phyloP scores from a whole-genome alignment of 179 eudicot species.

The Patellifolia procumbens region DNA sequence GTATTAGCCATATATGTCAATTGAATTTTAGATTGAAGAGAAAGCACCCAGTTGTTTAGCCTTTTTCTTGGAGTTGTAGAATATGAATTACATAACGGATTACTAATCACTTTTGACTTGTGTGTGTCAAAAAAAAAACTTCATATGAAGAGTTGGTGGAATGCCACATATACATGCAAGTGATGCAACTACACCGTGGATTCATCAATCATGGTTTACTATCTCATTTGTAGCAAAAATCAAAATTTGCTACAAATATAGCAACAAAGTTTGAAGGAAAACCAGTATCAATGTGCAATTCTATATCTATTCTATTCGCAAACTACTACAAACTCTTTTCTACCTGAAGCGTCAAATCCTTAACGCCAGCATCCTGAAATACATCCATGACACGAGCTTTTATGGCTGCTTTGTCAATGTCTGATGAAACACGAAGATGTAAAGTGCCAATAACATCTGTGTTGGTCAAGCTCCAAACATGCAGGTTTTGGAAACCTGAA shows the following conservation, averaged over 20 bases:
- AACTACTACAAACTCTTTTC: conserved; percentile 49
- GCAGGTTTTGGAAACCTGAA: conserved; percentile 67
- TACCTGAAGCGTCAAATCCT: conserved; percentile 83
- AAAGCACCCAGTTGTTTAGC: no score
- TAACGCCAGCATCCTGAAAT: conserved; percentile 69
- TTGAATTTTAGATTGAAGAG: no score
- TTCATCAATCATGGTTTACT: background rate
- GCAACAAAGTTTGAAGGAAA: background rate
- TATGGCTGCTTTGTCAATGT: conserved; percentile 49
- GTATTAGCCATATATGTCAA: no score
- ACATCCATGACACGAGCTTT: conserved; percentile 51
- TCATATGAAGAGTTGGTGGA: background rate
- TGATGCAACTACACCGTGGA: background rate
- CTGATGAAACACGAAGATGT: conserved; percentile 72
- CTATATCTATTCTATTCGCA: conserved; percentile 11
- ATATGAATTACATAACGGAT: no score
- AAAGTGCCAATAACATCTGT: conserved; percentile 77
- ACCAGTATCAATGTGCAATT: background rate
- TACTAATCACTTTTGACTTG: no score
- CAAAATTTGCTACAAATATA: background rate
- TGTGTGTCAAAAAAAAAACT: no score
- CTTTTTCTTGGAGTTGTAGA: no score
- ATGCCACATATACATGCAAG: background rate
- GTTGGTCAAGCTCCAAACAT: conserved; percentile 91
- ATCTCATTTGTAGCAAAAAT: conserved; percentile 6